These are phyloP conservation scores for Prosopis cineraria DNA, from an alignment of 306 rosid species.

Conservation along the genomic window DNA sequence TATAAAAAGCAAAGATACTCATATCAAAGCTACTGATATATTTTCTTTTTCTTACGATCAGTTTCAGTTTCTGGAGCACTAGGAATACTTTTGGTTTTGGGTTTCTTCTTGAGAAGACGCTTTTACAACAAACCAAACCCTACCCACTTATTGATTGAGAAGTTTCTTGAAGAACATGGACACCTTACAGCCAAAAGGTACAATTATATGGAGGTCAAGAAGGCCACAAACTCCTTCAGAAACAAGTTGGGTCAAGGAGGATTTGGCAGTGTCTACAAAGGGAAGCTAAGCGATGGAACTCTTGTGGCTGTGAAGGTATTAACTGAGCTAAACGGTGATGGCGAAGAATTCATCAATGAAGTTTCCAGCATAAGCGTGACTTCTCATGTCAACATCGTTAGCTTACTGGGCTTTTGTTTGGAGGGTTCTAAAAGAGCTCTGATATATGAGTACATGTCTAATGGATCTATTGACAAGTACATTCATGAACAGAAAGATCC, in stretches of 20 bases:
- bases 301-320: conserved; percentile 47
- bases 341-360: conserved; percentile 51
- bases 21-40: neutral
- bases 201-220: conserved; percentile 41
- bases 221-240: conserved; percentile 43
- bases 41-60: neutral
- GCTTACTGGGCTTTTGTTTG: conserved; percentile 24
- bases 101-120: neutral
- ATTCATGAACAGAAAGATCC: neutral
- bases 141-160: conserved; percentile 38
- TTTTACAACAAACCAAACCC: conserved; percentile 21
- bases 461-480: conserved; percentile 41
- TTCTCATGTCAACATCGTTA: conserved; percentile 39
- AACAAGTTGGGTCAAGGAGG: conserved; percentile 50
- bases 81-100: neutral
- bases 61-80: conserved; percentile 4
- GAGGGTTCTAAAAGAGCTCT: conserved; percentile 29
- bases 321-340: conserved; percentile 30
- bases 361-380: conserved; percentile 44
- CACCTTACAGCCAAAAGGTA: conserved; percentile 41
- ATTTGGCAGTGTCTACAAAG: conserved; percentile 50
- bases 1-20: neutral
- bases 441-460: conserved; percentile 37
- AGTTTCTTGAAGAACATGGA: conserved; percentile 38
- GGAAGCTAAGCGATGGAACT: conserved; percentile 33